Base-by-base conservation (phyloP, 768 basidiomycete species). In the Lactifluus subvellereus region DNA sequence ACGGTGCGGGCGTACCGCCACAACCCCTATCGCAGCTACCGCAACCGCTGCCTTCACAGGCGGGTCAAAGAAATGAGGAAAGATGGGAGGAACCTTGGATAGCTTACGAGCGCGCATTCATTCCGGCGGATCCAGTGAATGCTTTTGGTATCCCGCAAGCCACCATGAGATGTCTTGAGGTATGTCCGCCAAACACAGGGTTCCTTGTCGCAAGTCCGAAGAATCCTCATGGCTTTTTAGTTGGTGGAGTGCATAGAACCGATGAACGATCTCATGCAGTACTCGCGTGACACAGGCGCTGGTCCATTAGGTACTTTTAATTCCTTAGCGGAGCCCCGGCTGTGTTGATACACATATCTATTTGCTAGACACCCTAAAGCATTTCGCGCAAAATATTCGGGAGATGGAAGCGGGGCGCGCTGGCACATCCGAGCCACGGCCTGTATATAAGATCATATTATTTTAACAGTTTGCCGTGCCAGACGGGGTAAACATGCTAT, bases 201-300 rank as follows among this genome's bases (percentile, higher is more conserved):
- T 30, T 40, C 20, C 20, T n/a, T 27, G 27, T 27, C 27, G 2
- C 27, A 27, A 27, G 27, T 27, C 27, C 27, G 27, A 27, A 27
- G 27, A 27, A 3, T 27, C 27, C 27, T 27, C 27, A 27, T 27
- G 27, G 27, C 27, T 27, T 27, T 27, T 27, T 67, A 88, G 85
- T 78, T 93, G 54, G 90, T 91, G 30, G 90, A 93, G 72, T 89
- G 88, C 69, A 27, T 27, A 87, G 64, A 91, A 77, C 82, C 37
- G 89, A 79, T 27, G 27, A 27, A 1, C 27, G 27, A 27, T 27
- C 27, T 27, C 27, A 27, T 27, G 27, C 27, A 2, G 6, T 91
- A 82, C 69, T 83, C 87, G 30, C 80, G 68, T 30, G 81, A 85
- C 43, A 73, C 75, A 8, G 57, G 74, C 0, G 71, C 86, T 18